phyloP scores from a whole-genome alignment of 306 rosid genomes.

The Lathyrus tuberosus region DNA sequence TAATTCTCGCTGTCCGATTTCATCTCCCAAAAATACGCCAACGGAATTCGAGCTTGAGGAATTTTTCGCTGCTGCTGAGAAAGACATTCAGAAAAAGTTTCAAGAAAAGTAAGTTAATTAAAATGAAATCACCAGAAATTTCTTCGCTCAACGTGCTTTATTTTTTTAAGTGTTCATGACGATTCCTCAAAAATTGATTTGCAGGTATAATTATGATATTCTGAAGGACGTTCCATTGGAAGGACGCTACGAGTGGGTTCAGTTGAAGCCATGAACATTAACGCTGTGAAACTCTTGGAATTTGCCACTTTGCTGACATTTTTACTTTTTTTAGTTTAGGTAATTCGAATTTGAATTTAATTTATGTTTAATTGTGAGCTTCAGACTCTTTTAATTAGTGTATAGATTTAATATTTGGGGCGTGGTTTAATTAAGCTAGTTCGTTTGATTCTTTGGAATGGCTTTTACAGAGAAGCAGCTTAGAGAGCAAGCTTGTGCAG shows the following conservation, averaged over 20 bases:
- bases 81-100: conserved; percentile 61
- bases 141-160: too few relatives aligned
- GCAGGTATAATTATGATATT: conserved; percentile 86
- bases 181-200: not conserved
- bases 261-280: conserved; percentile 60
- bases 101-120: conserved; percentile 58
- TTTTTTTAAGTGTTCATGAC: not conserved
- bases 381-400: conserved; percentile 42
- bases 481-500: conserved; percentile 34
- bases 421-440: conserved; percentile 10
- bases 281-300: conserved; percentile 3
- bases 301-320: conserved; percentile 40
- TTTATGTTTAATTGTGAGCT: conserved; percentile 8
- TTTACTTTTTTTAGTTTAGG: conserved; percentile 43
- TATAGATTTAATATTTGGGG: conserved; percentile 46
- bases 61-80: conserved; percentile 75
- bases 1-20: conserved; percentile 41
- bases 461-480: conserved; percentile 8
- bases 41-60: conserved; percentile 72
- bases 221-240: conserved; percentile 73
- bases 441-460: conserved; percentile 45
- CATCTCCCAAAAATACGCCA: conserved; percentile 57
- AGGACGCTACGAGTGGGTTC: conserved; percentile 91
- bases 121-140: not conserved
- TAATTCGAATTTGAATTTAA: conserved; percentile 27